Evolutionary conservation across 345 rosid genomes (phyloP).

Genomic region (Laguncularia racemosa): DNA sequence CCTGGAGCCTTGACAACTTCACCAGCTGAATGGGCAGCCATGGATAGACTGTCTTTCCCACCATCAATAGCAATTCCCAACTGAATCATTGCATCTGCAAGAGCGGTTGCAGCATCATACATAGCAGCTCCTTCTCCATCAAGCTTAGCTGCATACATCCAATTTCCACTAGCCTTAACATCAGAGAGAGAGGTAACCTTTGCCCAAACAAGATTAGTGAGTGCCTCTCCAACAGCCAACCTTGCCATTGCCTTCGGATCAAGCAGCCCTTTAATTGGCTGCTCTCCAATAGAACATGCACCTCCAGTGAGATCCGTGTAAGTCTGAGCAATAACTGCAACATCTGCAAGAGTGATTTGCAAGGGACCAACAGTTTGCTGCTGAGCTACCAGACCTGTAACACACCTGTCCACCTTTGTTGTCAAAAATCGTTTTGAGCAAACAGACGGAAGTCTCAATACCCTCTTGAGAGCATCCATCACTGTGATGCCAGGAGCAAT

Average conservation of each 20-base stretch:
- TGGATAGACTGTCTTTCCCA: constrained; percentile 91
- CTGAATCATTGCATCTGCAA: constrained; percentile 83
- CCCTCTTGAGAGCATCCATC: constrained; percentile 80
- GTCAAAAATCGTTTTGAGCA: constrained; percentile 83
- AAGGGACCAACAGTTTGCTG: constrained; percentile 96
- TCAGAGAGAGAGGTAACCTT: constrained; percentile 79
- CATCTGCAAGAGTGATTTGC: constrained; percentile 90
- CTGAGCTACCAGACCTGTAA: constrained; percentile 95
- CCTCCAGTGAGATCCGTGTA: constrained; percentile 74
- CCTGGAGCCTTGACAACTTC: constrained; percentile 97
- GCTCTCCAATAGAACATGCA: constrained; percentile 92
- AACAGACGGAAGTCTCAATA: constrained; percentile 76
- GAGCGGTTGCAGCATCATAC: constrained; percentile 85
- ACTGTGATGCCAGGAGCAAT: constrained; percentile 82
- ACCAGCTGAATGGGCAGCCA: constrained; percentile 78
- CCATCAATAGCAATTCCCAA: constrained; percentile 97
- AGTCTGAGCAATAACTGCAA: constrained; percentile 90
- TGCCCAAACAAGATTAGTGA: constrained; percentile 93
- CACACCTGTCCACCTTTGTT: constrained; percentile 91
- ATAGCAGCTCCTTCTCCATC: constrained; percentile 94
- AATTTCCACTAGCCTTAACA: constrained; percentile 93
- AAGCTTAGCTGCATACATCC: constrained; percentile 99
- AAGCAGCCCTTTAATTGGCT: constrained; percentile 79
- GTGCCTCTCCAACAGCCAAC: constrained; percentile 87
- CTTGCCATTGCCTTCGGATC: constrained; percentile 97